Percentiles rank a stretch among this genome's conserved stretches.
Conservation (phyloP, 768 basidiomycete genomes). For the Termitomyces sp. region DNA sequence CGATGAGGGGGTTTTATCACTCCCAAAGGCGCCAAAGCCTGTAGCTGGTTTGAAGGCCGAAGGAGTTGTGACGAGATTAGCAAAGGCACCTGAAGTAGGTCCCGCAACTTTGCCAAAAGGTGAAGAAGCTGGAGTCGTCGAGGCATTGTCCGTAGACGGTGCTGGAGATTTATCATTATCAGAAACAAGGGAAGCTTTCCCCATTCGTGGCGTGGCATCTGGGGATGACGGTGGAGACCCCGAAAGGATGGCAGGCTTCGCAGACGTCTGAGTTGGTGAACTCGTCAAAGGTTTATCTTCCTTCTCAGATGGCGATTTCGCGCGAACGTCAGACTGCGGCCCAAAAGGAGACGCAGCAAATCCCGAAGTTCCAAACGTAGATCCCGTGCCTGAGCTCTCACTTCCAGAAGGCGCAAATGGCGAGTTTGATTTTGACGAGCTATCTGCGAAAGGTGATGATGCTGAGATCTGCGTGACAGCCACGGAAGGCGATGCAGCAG, state of each 20-base stretch:
- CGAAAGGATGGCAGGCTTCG: constrained; percentile 7
- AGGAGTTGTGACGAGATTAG: constrained; percentile 34
- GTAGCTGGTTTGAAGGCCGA: constrained; percentile 39
- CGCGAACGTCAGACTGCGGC: constrained; percentile 9
- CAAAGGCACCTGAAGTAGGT: constrained; percentile 34
- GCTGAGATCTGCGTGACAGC: too few relatives aligned
- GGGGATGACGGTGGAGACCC: constrained; percentile 23
- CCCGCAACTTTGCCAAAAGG: constrained; percentile 14
- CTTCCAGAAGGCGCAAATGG: constrained; percentile 4
- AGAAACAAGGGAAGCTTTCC: constrained; percentile 16
- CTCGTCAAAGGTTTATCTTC: background rate
- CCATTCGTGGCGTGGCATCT: constrained; percentile 18
- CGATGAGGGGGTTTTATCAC: constrained; percentile 32
- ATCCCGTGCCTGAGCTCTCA: background rate
- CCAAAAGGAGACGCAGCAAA: constrained; percentile 9
- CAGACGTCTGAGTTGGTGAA: constrained; percentile 4
- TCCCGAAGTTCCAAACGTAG: constrained; percentile 13
- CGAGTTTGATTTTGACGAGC: background rate
- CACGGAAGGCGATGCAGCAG: constrained; percentile 1
- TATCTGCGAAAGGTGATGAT: too few relatives aligned
- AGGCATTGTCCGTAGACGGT: constrained; percentile 18
- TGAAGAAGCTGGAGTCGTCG: constrained; percentile 25
- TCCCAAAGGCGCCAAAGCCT: constrained; percentile 51
- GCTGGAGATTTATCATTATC: constrained; percentile 16
- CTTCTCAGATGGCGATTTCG: constrained; percentile 10